Conservation (phyloP, 2,329 filamentous ascomycete species). For the Blumeriella jaapii region DNA sequence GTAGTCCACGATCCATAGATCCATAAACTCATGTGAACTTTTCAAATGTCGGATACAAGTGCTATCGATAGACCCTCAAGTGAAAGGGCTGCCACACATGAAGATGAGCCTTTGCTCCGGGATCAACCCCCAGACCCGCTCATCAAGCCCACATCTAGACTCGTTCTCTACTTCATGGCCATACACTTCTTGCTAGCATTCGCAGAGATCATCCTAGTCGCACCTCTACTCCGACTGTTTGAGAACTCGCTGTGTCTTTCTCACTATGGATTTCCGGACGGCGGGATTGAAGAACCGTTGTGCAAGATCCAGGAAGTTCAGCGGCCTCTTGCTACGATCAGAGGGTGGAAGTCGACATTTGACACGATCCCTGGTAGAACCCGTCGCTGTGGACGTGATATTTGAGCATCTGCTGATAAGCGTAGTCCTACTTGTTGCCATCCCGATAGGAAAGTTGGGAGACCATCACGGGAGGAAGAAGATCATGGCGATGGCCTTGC, state of each 20-base stretch:
- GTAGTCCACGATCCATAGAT: no score
- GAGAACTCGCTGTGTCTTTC: slow-evolving; percentile 22
- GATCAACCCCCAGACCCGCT: neutral
- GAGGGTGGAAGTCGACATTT: slow-evolving; percentile 25
- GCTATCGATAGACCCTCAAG: neutral
- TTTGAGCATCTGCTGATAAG: neutral
- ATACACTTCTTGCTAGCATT: slow-evolving; percentile 26
- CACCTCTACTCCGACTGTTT: slow-evolving; percentile 23
- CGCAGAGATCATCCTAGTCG: slow-evolving; percentile 23
- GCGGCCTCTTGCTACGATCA: slow-evolving; percentile 19
- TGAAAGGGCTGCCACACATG: neutral
- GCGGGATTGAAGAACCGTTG: slow-evolving; percentile 12
- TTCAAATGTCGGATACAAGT: neutral
- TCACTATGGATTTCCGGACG: slow-evolving; percentile 19
- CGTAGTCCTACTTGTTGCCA: slow-evolving; percentile 23
- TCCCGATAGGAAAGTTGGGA: slow-evolving; percentile 24
- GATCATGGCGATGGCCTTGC: slow-evolving; percentile 20
- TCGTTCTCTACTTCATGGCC: slow-evolving; percentile 23
- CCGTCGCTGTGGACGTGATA: neutral
- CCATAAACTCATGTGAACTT: no score
- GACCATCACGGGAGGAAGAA: slow-evolving; percentile 21
- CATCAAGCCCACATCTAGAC: slow-evolving; percentile 3
- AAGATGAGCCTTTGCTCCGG: slow-evolving; percentile 3
- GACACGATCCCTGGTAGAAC: slow-evolving; percentile 23
- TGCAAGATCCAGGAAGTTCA: slow-evolving; percentile 25